Conservation (phyloP, 371 early-diverging fungal genomes). For the Umbelopsis sp. region DNA sequence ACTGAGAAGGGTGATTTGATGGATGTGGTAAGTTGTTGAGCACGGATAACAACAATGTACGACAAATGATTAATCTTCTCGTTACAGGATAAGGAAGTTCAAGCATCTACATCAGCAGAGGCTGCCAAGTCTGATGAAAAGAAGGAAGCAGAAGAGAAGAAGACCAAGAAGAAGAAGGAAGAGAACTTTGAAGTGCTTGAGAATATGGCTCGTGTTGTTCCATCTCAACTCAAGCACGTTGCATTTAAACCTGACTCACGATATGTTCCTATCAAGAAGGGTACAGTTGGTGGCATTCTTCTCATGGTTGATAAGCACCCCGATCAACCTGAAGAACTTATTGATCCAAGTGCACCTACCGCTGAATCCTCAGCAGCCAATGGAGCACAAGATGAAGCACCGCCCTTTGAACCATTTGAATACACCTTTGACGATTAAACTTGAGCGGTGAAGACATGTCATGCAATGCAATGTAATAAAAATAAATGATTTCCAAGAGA, state of each 20-base stretch:
- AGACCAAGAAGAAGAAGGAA: slow-evolving; percentile 69
- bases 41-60: neutral
- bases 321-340: slow-evolving; percentile 64
- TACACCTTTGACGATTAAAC: slow-evolving; percentile 74
- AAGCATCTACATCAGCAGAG: slow-evolving; percentile 49
- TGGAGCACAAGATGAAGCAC: slow-evolving; percentile 67
- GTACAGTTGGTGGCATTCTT: slow-evolving; percentile 77
- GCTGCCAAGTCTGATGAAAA: slow-evolving; percentile 37
- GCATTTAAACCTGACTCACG: slow-evolving; percentile 82
- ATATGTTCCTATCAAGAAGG: slow-evolving; percentile 88
- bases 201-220: slow-evolving; percentile 91
- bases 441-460: neutral
- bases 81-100: slow-evolving; percentile 19
- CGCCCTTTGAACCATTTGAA: slow-evolving; percentile 87
- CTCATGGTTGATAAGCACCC: slow-evolving; percentile 70
- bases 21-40: slow-evolving; percentile 41
- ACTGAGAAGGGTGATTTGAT: slow-evolving; percentile 65
- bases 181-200: slow-evolving; percentile 72
- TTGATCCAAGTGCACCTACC: slow-evolving; percentile 57
- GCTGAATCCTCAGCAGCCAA: slow-evolving; percentile 41
- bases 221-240: slow-evolving; percentile 84
- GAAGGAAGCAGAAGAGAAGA: slow-evolving; percentile 32
- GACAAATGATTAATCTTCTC: neutral
- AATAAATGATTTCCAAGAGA: too few relatives aligned
- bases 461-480: slow-evolving; percentile 1